phyloP scores from a whole-genome alignment of 495 filamentous ascomycete genomes.

The Sordaria brevicollis region DNA sequence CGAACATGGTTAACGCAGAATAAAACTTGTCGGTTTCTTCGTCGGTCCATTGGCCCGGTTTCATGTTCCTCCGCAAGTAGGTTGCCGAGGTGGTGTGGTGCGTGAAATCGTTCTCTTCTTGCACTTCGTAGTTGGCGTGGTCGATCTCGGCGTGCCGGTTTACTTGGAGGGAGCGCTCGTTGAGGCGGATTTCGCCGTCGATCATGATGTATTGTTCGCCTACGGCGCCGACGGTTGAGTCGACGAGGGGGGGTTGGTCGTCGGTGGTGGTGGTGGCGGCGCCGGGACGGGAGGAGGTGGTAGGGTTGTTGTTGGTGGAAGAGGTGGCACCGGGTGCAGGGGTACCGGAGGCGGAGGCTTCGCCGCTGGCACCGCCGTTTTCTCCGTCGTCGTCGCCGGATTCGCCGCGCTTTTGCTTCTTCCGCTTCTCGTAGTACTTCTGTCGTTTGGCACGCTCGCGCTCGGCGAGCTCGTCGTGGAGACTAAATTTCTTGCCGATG shows the following conservation, averaged over 20 bases:
- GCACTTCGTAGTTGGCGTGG: constrained; percentile 48
- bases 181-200: constrained; percentile 75
- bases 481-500: constrained; percentile 72
- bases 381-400: constrained; percentile 2
- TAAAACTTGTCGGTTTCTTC: constrained; percentile 79
- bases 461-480: constrained; percentile 45
- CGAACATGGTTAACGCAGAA: constrained; percentile 71
- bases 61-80: constrained; percentile 56
- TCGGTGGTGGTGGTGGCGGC: not conserved
- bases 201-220: constrained; percentile 45
- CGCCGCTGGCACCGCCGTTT: not conserved
- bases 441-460: constrained; percentile 33
- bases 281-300: not conserved
- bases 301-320: not conserved
- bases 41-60: constrained; percentile 62
- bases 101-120: constrained; percentile 80
- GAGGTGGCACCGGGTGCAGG: not conserved
- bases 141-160: constrained; percentile 60
- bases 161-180: constrained; percentile 65
- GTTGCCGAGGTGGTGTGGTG: constrained; percentile 62
- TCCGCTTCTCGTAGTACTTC: constrained; percentile 25
- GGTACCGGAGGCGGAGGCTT: constrained; percentile 1
- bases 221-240: constrained; percentile 5
- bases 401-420: constrained; percentile 9
- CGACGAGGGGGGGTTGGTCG: not conserved